phyloP scores from a whole-genome alignment of 257 asterid species.

The Penstemon davidsonii region DNA sequence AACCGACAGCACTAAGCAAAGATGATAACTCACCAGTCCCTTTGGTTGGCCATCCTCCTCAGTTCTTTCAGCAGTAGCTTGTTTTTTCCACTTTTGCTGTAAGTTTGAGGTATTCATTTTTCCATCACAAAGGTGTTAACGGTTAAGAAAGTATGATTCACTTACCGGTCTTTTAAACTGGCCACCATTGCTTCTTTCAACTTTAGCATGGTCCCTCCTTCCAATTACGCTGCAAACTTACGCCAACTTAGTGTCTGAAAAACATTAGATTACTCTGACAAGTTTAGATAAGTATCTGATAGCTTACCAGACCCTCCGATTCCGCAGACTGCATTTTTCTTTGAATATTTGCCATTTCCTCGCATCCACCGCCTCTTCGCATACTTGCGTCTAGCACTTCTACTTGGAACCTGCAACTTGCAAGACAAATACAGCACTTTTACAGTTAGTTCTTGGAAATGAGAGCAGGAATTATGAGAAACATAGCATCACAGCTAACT shows the following conservation, averaged over 20 bases:
- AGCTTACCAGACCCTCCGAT: slow-evolving; percentile 71
- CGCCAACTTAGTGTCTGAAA: slow-evolving; percentile 26
- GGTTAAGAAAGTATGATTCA: slow-evolving; percentile 19
- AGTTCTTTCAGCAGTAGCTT: slow-evolving; percentile 36
- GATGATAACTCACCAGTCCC: slow-evolving; percentile 64
- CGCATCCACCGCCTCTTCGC: slow-evolving; percentile 65
- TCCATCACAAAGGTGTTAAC: slow-evolving; percentile 3
- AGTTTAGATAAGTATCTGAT: slow-evolving; percentile 23
- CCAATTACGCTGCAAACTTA: slow-evolving; percentile 64
- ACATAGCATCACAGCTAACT: background rate
- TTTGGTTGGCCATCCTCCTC: slow-evolving; percentile 54
- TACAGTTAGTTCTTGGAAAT: slow-evolving; percentile 20
- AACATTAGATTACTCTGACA: slow-evolving; percentile 12
- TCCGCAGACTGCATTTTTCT: slow-evolving; percentile 49
- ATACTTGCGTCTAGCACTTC: slow-evolving; percentile 74
- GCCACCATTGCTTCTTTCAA: slow-evolving; percentile 40
- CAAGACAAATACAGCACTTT: slow-evolving; percentile 21
- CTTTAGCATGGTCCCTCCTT: slow-evolving; percentile 58
- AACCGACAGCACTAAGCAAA: slow-evolving; percentile 17
- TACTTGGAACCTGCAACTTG: slow-evolving; percentile 63
- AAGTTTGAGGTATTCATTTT: slow-evolving; percentile 27
- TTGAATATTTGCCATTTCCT: slow-evolving; percentile 80
- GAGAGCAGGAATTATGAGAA: slow-evolving; percentile 11
- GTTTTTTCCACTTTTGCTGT: slow-evolving; percentile 47
- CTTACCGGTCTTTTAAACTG: slow-evolving; percentile 47